Evolutionary conservation across 768 basidiomycete species (phyloP).

Genomic region (Amyloporia xantha): DNA sequence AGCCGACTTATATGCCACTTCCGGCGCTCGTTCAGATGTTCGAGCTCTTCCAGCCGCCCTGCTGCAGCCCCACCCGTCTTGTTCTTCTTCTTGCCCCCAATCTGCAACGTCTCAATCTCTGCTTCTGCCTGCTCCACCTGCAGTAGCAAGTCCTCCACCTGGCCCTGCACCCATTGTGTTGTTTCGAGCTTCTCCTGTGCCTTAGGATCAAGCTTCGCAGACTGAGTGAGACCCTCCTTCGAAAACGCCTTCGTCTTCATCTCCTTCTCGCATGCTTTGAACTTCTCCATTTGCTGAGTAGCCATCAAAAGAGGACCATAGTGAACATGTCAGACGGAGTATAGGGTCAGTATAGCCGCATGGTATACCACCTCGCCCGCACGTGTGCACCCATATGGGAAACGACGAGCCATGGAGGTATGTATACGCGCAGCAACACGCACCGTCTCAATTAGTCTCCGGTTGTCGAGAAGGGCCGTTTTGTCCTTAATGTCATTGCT

Average conservation of each 20-base stretch:
- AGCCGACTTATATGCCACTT: constrained; percentile 93
- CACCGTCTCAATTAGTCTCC: constrained; percentile 95
- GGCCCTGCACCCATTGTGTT: constrained; percentile 77
- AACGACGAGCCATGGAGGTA: neutral
- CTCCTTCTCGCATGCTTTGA: constrained; percentile 99
- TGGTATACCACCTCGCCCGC: constrained; percentile 3
- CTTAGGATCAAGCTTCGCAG: constrained; percentile 91
- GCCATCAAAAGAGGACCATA: constrained; percentile 13
- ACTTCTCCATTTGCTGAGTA: constrained; percentile 99
- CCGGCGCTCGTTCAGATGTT: constrained; percentile 84
- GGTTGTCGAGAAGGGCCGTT: constrained; percentile 83
- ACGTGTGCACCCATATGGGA: constrained; percentile 7
- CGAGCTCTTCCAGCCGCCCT: constrained; percentile 78
- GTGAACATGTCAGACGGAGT: constrained; percentile 11
- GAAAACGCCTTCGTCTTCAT: constrained; percentile 99
- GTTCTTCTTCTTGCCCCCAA: constrained; percentile 76
- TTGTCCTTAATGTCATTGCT: constrained; percentile 99
- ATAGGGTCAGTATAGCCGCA: constrained; percentile 3
- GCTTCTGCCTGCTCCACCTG: constrained; percentile 95
- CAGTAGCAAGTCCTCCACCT: constrained; percentile 86
- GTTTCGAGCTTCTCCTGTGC: constrained; percentile 95
- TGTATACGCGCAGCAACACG: constrained; percentile 27
- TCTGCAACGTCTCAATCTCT: constrained; percentile 81
- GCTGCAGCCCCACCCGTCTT: constrained; percentile 58
- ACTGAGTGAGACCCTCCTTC: constrained; percentile 94